These are phyloP conservation scores for Capillidium heterosporum DNA, from an alignment of 371 early-diverging fungal genomes.

Conservation along the genomic window DNA sequence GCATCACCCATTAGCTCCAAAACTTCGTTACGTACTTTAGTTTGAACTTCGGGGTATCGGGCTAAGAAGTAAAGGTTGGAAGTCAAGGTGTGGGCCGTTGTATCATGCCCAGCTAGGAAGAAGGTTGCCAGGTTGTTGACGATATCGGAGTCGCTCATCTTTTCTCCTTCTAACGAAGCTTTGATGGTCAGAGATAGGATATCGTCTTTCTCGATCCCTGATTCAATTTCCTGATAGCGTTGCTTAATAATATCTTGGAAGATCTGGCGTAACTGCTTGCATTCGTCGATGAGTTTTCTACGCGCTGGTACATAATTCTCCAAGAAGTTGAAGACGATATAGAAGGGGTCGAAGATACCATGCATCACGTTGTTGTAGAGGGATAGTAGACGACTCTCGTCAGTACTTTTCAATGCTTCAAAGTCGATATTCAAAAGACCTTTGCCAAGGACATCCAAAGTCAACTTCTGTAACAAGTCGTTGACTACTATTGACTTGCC, in stretches of 20 bases:
- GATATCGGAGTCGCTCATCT: not conserved
- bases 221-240: not conserved
- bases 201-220: not conserved
- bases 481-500: not conserved
- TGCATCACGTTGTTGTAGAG: conserved; percentile 2
- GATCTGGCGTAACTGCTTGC: too few relatives aligned
- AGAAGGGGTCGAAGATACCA: not conserved
- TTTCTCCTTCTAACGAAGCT: not conserved
- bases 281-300: too few relatives aligned
- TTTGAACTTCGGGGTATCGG: not conserved
- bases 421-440: conserved; percentile 3
- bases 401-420: not conserved
- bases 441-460: conserved; percentile 4
- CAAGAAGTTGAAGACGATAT: not conserved
- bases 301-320: not conserved
- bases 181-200: not conserved
- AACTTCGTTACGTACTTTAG: not conserved
- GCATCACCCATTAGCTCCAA: conserved; percentile 12
- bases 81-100: conserved; percentile 3
- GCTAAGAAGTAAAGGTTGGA: not conserved
- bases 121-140: not conserved
- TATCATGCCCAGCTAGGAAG: conserved; percentile 6
- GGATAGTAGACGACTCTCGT: not conserved
- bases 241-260: not conserved
- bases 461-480: not conserved